Evolutionary conservation across 163 green algal species (phyloP), one percentile per base, ranked within the genome.

Genomic region (Prototheca cutis): DNA sequence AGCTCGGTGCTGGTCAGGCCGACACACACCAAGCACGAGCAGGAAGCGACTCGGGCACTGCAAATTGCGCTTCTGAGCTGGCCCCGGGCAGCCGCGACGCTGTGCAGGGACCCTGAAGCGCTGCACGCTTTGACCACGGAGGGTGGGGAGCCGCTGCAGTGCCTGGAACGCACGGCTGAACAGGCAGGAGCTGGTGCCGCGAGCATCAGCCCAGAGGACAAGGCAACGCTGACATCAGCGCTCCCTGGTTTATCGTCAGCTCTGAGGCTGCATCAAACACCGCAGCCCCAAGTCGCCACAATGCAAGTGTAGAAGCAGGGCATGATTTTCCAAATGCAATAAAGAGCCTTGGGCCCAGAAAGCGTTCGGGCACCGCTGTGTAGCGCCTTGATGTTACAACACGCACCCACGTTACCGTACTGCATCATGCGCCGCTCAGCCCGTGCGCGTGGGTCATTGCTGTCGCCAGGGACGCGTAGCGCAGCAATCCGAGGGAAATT

Each of bases 1-100:
- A 25, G 47, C n/a, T 17, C n/a, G 47, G 49, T 28, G 49, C 49
- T 56, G 21, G 23, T 6, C 49, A 33, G 13, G 65, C 33, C 62
- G n/a, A 65, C 74, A 48, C 65, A 64, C 4, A 73, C 71, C 55
- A 23, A 36, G 27, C 68, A 80, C 28, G 58, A 67, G 48, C 58
- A 59, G 30, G 59, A 61, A 1, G 73, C 53, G 1, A 34, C 62
- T 13, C 74, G 75, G 61, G 61, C 66, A 61, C 65, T 52, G 18
- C 45, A 68, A 47, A 24, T 19, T 2, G 59, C 65, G 3, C 48
- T 73, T 33, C 21, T 55, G 2, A 32, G 30, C 5, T 52, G 59
- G 13, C 31, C 45, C 34, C 67, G 65, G 65, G 25, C 31, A n/a
- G 65, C 59, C 3, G 65, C 40, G 17, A 30, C 31, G 8, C 33